Conservation (phyloP, 306 rosid species). For the Dryas drummondii region DNA sequence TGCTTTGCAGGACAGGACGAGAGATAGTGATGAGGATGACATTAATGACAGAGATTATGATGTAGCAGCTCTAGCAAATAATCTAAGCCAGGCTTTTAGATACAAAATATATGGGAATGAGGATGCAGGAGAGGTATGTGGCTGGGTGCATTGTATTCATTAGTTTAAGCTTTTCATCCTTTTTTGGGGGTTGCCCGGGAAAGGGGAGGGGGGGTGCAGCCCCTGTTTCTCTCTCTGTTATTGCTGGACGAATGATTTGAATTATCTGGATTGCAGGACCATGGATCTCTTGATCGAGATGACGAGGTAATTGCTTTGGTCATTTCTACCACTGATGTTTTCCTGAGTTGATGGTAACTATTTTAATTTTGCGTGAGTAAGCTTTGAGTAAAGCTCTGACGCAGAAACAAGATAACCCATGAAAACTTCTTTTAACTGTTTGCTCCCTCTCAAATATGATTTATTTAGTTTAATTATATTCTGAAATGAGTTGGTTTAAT, state of each 20-base stretch:
- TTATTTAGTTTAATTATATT: not conserved
- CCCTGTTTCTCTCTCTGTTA: not conserved
- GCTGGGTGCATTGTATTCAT: constrained; percentile 9
- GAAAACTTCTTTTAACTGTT: not conserved
- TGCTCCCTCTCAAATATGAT: not conserved
- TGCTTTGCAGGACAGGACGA: constrained; percentile 91
- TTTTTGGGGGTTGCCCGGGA: not conserved
- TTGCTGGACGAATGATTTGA: constrained; percentile 28
- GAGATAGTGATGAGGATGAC: constrained; percentile 96
- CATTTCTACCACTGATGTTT: constrained; percentile 14
- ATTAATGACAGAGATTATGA: constrained; percentile 90
- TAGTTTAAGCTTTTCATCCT: not conserved
- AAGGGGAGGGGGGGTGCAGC: not conserved
- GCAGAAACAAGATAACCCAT: not conserved
- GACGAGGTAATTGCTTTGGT: constrained; percentile 66
- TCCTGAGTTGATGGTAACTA: constrained; percentile 10
- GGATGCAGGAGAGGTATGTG: constrained; percentile 83
- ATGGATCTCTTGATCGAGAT: constrained; percentile 70
- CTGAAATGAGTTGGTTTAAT: constrained; percentile 17
- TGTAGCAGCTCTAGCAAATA: constrained; percentile 89
- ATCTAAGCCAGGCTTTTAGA: constrained; percentile 90
- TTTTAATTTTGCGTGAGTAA: not conserved
- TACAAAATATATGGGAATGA: constrained; percentile 92
- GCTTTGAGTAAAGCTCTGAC: not conserved
- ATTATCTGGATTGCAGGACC: constrained; percentile 61